phyloP scores from a whole-genome alignment of 2,329 filamentous ascomycete species.

The Pseudogymnoascus sp. region DNA sequence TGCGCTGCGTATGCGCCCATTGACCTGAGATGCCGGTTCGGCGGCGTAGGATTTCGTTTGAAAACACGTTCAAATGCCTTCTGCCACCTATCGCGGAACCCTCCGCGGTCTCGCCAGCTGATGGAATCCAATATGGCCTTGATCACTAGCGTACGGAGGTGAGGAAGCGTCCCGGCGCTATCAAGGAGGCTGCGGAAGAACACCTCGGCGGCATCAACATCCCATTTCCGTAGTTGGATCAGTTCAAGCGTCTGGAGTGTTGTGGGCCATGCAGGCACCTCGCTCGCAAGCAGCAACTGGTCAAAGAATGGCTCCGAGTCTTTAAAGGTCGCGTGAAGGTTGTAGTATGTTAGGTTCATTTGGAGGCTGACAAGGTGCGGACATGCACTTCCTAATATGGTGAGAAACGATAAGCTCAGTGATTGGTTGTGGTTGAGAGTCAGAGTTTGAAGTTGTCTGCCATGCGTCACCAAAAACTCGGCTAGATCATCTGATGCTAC shows the following conservation, averaged over 20 bases:
- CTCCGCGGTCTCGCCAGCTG: constrained; percentile 69
- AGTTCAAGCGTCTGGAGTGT: constrained; percentile 65
- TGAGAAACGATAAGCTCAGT: constrained; percentile 67
- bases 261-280: constrained; percentile 71
- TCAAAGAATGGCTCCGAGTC: constrained; percentile 72
- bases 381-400: constrained; percentile 56
- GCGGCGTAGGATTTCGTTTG: constrained; percentile 38
- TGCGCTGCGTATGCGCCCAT: constrained; percentile 5
- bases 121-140: constrained; percentile 71
- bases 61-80: constrained; percentile 62
- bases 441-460: constrained; percentile 57
- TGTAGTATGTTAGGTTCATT: constrained; percentile 74
- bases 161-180: constrained; percentile 54
- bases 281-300: constrained; percentile 50
- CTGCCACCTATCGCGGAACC: constrained; percentile 72
- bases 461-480: constrained; percentile 58
- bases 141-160: constrained; percentile 62
- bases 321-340: constrained; percentile 55
- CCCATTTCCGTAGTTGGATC: constrained; percentile 69
- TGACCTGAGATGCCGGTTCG: constrained; percentile 11
- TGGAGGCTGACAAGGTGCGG: constrained; percentile 61
- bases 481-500: constrained; percentile 59
- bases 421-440: constrained; percentile 71
- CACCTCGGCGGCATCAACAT: constrained; percentile 57
- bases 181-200: constrained; percentile 75